Evolutionary conservation across 345 rosid species (phyloP), one percentile per base, ranked within the genome.

Genomic region (Adansonia digitata): DNA sequence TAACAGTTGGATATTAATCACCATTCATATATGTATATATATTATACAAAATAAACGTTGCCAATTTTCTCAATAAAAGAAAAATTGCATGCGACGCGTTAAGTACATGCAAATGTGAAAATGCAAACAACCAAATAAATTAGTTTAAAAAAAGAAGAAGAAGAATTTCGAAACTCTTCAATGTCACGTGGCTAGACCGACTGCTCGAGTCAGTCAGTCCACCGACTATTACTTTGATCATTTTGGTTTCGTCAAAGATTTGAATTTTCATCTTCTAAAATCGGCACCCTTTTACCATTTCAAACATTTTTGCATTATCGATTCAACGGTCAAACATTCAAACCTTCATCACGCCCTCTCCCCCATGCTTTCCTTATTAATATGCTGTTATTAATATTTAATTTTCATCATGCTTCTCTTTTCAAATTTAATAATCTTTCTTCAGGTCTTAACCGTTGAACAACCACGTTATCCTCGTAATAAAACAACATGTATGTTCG

Each of bases 271-370:
- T 9, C 22, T 45, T 45, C 71, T 31, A 67, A 67, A 67, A 67
- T 20, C 71, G 55, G 27, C 46, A 8, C 34, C 43, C 24, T 37
- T 68, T 51, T 67, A 48, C 72, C 64, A 9, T 74, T 83, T 84
- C 86, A 84, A n/a, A 81, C 75, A 2, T 27, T 61, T 68, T n/a
- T 5, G 22, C 2, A 43, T 66, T 11, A 49, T 31, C 17, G 5
- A 31, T 88, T 84, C 90, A 86, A 88, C 85, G 88, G 90, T 88
- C 90, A 88, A 85, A 78, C 48, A 15, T 84, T 87, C 82, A 79
- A 80, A 81, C 45, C 77, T 56, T n/a, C 42, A 37, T 34, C 17
- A 7, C 72, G 43, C 42, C 46, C 37, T 40, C 13, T 13, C 15
- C 3, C 11, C 7, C 29, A 22, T 1, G n/a, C 15, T 48, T n/a